phyloP scores from a whole-genome alignment of 495 filamentous ascomycete species.

The Penicillium cataractarum region DNA sequence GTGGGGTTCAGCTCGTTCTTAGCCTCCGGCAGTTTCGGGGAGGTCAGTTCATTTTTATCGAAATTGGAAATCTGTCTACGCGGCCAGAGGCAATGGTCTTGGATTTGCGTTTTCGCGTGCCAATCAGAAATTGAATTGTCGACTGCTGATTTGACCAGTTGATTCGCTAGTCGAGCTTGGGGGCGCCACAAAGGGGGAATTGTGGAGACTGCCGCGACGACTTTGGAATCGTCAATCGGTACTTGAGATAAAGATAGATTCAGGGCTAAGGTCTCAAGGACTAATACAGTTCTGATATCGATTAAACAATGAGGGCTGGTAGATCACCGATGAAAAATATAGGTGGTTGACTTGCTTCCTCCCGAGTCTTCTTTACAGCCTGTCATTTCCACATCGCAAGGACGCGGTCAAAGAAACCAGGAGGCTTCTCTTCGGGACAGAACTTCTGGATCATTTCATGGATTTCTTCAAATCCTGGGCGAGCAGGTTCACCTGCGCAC shows the following conservation, averaged over 20 bases:
- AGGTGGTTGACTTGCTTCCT: too few species aligned
- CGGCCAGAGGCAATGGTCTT: background rate
- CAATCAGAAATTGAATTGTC: background rate
- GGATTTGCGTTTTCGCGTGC: background rate
- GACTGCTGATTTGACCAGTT: background rate
- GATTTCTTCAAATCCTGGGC: too few species aligned
- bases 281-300: too few species aligned
- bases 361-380: too few species aligned
- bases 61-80: slow-evolving; percentile 1
- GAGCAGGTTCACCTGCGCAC: too few species aligned
- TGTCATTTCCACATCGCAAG: too few species aligned
- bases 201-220: slow-evolving; percentile 14
- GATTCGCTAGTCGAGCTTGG: background rate
- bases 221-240: background rate
- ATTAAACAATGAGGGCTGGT: too few species aligned
- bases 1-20: background rate
- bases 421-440: too few species aligned
- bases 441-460: too few species aligned
- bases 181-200: slow-evolving; percentile 8
- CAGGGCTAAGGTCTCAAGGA: too few species aligned
- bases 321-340: too few species aligned
- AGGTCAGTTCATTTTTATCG: background rate
- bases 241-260: background rate
- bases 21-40: background rate
- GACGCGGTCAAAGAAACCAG: too few species aligned